Evolutionary conservation across 371 early-diverging fungal species (phyloP), one percentile per base, ranked within the genome.

Genomic region (Mortierella sp.): DNA sequence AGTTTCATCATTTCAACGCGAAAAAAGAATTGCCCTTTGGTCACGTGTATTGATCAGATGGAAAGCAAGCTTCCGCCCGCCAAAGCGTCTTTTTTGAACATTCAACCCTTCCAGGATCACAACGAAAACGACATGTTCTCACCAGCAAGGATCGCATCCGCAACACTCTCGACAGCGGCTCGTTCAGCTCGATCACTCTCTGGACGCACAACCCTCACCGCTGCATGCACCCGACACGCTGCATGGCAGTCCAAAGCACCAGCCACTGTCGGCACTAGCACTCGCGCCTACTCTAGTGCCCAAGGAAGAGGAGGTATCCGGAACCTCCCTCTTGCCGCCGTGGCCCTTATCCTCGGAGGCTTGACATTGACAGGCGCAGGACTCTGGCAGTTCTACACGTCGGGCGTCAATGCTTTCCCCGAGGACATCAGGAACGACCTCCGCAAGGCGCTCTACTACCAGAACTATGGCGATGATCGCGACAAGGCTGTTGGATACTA

Each of bases 381-480:
- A 0, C 77, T 94, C 1, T 93, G 92, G 77, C 89, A 91, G 38
- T 90, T 92, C 70, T 87, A 91, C 46, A 89, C 89, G 12, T 93
- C 93, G 0, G 90, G 90, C 48, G 87, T 94, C 70, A 91, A 94
- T 77, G 89, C 88, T 35, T 94, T 92, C 70, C 94, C 94, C 2
- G 83, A 84, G 63, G 80, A 83, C 32, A 88, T 94, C 54, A 91
- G 93, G 11, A 88, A 90, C 71, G 89, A 93, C 27, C 88, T 94
- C 48, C 90, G 91, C 51, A 91, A 92, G 63, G 94, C 91, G 1
- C 88, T 94, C 29, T 94, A 92, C 75, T 94, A 92, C 58, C 89
- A 92, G 72, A 91, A 92, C 68, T 87, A 89, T 73, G 88, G 89
- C 58, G 82, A 90, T 12, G 93, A 94, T 44, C 70, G 76, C 2